Conservation (phyloP, 371 early-diverging fungal species). For the Zopfochytrium polystomum region DNA sequence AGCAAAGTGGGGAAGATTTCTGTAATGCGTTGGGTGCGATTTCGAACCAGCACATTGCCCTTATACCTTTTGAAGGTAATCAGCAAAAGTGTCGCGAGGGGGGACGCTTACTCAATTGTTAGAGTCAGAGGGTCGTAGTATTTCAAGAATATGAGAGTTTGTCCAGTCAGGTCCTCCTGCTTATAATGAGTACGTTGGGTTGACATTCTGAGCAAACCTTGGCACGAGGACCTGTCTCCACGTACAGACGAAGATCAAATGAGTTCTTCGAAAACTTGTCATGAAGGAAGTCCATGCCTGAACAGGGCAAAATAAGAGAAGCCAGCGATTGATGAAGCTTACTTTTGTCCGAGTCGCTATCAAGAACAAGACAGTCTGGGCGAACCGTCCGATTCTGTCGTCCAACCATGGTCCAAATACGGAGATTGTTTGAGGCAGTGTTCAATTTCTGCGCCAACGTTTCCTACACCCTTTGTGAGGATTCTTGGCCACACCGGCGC, state of each 20-base stretch:
- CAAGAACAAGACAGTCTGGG: slow-evolving; percentile 64
- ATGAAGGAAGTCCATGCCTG: slow-evolving; percentile 49
- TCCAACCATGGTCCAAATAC: slow-evolving; percentile 79
- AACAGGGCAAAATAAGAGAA: slow-evolving; percentile 4
- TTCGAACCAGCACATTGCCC: slow-evolving; percentile 27
- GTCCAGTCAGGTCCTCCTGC: slow-evolving; percentile 11
- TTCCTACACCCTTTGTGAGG: slow-evolving; percentile 20
- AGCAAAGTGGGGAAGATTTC: slow-evolving; percentile 62
- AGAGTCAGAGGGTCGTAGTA: slow-evolving; percentile 72
- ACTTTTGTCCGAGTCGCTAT: slow-evolving; percentile 33
- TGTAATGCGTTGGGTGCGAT: slow-evolving; percentile 55
- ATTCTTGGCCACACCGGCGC: neutral
- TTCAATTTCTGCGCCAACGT: slow-evolving; percentile 52
- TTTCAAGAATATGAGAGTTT: slow-evolving; percentile 71
- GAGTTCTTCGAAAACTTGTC: slow-evolving; percentile 41
- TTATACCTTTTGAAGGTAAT: slow-evolving; percentile 43
- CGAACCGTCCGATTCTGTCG: slow-evolving; percentile 85
- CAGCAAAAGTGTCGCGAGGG: slow-evolving; percentile 4
- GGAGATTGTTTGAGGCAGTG: slow-evolving; percentile 55
- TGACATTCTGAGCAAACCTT: neutral
- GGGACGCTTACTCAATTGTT: slow-evolving; percentile 56
- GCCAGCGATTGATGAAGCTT: slow-evolving; percentile 25
- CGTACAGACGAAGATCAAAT: slow-evolving; percentile 52
- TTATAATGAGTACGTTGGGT: neutral
- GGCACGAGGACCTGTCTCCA: slow-evolving; percentile 41